A percentile compares a stretch with the other conserved stretches of the same genome.
These are phyloP conservation scores for Rhynchospora pubera DNA, from an alignment of 176 grass and related monocot species.

Conservation along the genomic window DNA sequence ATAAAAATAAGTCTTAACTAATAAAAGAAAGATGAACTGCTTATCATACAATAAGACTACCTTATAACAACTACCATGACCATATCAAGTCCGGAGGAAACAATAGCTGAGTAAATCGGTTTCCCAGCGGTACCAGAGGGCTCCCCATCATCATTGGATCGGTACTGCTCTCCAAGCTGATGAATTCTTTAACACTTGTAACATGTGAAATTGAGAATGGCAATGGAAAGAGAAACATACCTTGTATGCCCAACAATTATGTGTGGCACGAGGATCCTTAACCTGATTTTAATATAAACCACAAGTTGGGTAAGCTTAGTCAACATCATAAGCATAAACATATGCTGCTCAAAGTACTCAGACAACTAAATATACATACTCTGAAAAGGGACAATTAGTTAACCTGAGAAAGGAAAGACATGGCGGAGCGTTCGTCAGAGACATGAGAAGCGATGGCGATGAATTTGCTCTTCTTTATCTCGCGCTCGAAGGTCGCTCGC, in stretches of 20 bases:
- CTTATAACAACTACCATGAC: conserved; percentile 91
- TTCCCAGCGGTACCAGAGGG: conserved; percentile 90
- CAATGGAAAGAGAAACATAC: conserved; percentile 10
- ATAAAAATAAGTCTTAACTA: neutral
- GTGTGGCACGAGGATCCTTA: conserved; percentile 71
- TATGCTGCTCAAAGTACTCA: neutral
- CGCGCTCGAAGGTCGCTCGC: conserved; percentile 28
- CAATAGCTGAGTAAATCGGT: conserved; percentile 91
- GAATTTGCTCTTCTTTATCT: conserved; percentile 49
- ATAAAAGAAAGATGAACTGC: neutral
- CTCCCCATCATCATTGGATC: conserved; percentile 81
- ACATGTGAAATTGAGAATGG: neutral
- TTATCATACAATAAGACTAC: conserved; percentile 43
- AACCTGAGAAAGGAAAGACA: conserved; percentile 40
- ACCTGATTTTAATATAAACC: conserved; percentile 39
- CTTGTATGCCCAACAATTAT: conserved; percentile 98
- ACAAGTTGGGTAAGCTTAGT: conserved; percentile 9
- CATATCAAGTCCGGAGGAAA: conserved; percentile 88
- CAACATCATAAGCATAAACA: neutral
- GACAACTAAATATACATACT: neutral
- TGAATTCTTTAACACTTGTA: neutral
- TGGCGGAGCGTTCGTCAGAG: conserved; percentile 35
- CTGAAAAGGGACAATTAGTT: too few relatives aligned
- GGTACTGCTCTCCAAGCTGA: conserved; percentile 79
- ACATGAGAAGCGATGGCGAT: conserved; percentile 31